phyloP scores from a whole-genome alignment of 805 yeast genomes.

The Candida pini region DNA sequence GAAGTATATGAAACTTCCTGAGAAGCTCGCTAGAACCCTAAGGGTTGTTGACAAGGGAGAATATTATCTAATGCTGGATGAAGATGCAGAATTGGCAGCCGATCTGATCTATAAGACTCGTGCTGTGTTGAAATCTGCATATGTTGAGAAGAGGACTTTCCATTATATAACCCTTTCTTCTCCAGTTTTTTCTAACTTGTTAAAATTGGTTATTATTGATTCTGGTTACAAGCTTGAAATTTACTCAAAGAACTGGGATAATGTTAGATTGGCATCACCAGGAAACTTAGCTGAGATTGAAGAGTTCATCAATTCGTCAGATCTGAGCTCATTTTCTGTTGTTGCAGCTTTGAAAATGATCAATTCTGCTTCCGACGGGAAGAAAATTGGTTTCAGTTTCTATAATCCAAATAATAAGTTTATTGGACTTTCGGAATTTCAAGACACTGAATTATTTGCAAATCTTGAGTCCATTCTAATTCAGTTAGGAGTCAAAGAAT shows the following conservation, averaged over 20 bases:
- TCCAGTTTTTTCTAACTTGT: conserved; percentile 61
- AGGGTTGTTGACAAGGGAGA: conserved; percentile 80
- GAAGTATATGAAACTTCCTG: conserved; percentile 43
- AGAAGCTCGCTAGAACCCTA: conserved; percentile 44
- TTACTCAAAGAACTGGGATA: conserved; percentile 61
- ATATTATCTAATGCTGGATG: conserved; percentile 66
- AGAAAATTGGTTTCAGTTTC: conserved; percentile 70
- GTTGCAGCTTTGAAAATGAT: conserved; percentile 47
- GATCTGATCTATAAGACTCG: conserved; percentile 78
- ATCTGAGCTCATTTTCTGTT: conserved; percentile 34
- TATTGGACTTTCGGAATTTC: conserved; percentile 71
- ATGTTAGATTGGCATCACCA: conserved; percentile 68
- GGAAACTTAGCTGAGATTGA: conserved; percentile 82
- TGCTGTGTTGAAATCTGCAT: conserved; percentile 59
- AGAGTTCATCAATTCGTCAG: conserved; percentile 50
- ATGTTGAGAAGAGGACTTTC: conserved; percentile 34
- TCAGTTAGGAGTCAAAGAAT: conserved; percentile 87
- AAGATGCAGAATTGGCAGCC: conserved; percentile 79
- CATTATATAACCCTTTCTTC: conserved; percentile 73
- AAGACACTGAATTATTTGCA: conserved; percentile 82
- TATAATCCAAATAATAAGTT: conserved; percentile 64
- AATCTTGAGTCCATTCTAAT: conserved; percentile 81
- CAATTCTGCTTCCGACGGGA: conserved; percentile 35
- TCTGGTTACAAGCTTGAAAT: conserved; percentile 75
- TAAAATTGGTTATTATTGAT: conserved; percentile 63